Evolutionary conservation across 768 basidiomycete species (phyloP).

Genomic region (Panus rudis): DNA sequence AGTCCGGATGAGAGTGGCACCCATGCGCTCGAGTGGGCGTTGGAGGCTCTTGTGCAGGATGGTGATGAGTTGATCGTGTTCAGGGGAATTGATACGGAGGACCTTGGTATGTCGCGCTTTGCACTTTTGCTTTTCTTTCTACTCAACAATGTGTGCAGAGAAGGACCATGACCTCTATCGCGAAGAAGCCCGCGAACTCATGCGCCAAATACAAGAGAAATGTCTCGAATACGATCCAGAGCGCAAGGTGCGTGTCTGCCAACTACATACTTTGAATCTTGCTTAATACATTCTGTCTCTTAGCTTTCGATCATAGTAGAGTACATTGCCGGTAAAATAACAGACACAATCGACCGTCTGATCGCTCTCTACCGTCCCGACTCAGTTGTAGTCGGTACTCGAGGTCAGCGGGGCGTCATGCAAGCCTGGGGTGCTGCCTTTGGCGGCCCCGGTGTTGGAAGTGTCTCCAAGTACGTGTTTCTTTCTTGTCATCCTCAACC

Average conservation of each 20-base stretch:
- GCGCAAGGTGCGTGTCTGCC: constrained; percentile 48
- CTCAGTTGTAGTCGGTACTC: constrained; percentile 87
- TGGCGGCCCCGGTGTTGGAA: constrained; percentile 49
- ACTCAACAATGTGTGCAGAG: constrained; percentile 30
- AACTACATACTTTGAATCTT: constrained; percentile 8
- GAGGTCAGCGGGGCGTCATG: constrained; percentile 56
- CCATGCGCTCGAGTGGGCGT: constrained; percentile 89
- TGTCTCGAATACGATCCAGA: constrained; percentile 71
- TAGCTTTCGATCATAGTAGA: constrained; percentile 89
- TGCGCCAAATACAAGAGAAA: constrained; percentile 74
- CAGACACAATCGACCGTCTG: constrained; percentile 84
- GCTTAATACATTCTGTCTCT: neutral
- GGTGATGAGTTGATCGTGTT: constrained; percentile 93
- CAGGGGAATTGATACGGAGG: constrained; percentile 84
- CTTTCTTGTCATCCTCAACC: neutral
- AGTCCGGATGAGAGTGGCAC: constrained; percentile 83
- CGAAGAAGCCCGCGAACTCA: constrained; percentile 81
- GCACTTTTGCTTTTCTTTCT: neutral
- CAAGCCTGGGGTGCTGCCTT: constrained; percentile 47
- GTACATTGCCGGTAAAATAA: constrained; percentile 87
- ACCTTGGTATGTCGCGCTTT: constrained; percentile 57
- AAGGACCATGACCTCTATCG: constrained; percentile 72
- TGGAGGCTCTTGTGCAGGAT: constrained; percentile 77
- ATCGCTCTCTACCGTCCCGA: constrained; percentile 91
- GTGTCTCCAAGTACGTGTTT: constrained; percentile 42